Evolutionary conservation across 2,329 filamentous ascomycete genomes (phyloP).

Genomic region (Atkinsonella texensis): DNA sequence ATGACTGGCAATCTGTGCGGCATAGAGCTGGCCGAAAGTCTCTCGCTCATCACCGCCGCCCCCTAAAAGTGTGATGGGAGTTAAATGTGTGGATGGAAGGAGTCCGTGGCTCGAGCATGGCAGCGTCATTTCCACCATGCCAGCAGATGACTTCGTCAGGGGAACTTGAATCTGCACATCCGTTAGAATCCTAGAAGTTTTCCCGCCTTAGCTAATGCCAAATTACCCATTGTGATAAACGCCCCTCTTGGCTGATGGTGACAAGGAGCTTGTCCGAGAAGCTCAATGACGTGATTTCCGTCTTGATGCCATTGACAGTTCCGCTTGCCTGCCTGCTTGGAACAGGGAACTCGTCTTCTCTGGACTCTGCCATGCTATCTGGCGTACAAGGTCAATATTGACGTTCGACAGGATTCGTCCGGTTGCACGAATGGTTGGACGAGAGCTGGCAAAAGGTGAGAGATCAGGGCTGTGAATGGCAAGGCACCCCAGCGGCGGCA

Average conservation of each 20-base stretch:
- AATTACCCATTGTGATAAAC: constrained; percentile 81
- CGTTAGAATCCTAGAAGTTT: constrained; percentile 1
- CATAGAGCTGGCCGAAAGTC: constrained; percentile 75
- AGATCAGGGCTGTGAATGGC: not conserved
- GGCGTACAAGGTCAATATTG: not conserved
- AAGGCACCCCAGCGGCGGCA: no score
- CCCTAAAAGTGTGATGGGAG: constrained; percentile 76
- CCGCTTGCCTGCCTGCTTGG: constrained; percentile 47
- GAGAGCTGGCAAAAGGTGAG: constrained; percentile 5
- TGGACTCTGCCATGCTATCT: constrained; percentile 23
- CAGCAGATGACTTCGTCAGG: constrained; percentile 54
- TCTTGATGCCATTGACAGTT: constrained; percentile 53
- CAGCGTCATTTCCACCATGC: constrained; percentile 48
- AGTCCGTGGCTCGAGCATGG: constrained; percentile 32
- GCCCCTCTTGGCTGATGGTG: constrained; percentile 75
- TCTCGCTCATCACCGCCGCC: constrained; percentile 70
- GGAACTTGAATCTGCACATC: constrained; percentile 61
- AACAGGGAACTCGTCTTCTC: constrained; percentile 54
- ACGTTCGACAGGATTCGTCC: not conserved
- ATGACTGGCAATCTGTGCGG: constrained; percentile 75
- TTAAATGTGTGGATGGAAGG: constrained; percentile 71
- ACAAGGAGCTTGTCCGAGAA: constrained; percentile 89
- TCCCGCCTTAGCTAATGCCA: not conserved
- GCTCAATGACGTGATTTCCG: constrained; percentile 57
- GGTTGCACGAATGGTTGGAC: constrained; percentile 4